Evolutionary conservation across 345 rosid species (phyloP).

Genomic region (Syzygium oleosum): DNA sequence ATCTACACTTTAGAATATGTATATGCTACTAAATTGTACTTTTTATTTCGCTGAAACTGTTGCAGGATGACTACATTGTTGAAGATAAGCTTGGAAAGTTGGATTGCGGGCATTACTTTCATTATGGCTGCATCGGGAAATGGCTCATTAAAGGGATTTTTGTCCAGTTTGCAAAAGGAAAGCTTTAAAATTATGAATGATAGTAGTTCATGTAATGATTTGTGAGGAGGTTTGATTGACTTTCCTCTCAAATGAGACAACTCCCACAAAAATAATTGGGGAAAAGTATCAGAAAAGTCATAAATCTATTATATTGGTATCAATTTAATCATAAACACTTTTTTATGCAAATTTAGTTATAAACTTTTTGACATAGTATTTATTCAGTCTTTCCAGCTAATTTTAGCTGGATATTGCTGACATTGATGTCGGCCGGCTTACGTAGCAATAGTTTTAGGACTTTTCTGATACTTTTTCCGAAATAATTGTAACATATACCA

Average conservation of each 20-base stretch:
- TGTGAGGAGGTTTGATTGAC: background rate
- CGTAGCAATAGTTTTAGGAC: too few relatives aligned
- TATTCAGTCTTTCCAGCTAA: too few relatives aligned
- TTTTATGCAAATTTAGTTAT: too few relatives aligned
- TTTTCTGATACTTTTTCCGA: too few relatives aligned
- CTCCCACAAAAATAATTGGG: background rate
- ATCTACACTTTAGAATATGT: background rate
- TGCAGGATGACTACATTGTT: background rate
- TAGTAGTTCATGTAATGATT: background rate
- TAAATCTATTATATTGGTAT: too few relatives aligned
- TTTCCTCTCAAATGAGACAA: background rate
- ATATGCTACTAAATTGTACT: background rate
- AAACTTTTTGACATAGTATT: too few relatives aligned
- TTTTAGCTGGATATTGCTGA: too few relatives aligned
- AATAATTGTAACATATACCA: conserved; percentile 40
- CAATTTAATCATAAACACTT: too few relatives aligned
- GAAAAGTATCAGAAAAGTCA: too few relatives aligned
- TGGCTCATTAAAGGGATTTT: background rate
- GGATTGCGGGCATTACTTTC: background rate
- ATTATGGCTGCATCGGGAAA: background rate
- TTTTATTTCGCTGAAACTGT: background rate
- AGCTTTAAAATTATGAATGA: background rate
- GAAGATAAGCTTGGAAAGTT: background rate
- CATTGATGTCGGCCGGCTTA: too few relatives aligned
- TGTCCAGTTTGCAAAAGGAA: too few relatives aligned